phyloP scores from a whole-genome alignment of 2,329 filamentous ascomycete genomes.

The Xylogone sp. region DNA sequence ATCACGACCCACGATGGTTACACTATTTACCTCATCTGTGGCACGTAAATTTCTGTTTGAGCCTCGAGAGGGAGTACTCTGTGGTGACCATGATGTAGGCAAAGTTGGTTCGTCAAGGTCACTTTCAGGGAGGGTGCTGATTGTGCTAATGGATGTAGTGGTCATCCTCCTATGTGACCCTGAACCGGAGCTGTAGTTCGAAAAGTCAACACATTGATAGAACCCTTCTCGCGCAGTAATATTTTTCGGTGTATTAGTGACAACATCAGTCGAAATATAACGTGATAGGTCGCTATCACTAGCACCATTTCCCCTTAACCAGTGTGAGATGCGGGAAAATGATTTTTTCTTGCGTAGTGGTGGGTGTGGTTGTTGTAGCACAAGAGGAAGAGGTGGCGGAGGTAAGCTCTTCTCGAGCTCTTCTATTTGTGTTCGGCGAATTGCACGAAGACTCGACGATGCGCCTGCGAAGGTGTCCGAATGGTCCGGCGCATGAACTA shows the following conservation, averaged over 20 bases:
- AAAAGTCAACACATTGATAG: slow-evolving; percentile 49
- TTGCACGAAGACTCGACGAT: slow-evolving; percentile 19
- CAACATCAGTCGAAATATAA: slow-evolving; percentile 42
- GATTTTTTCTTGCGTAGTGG: slow-evolving; percentile 64
- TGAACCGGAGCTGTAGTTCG: background rate
- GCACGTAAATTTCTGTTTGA: background rate
- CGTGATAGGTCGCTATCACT: slow-evolving; percentile 28
- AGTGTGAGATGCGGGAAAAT: slow-evolving; percentile 57
- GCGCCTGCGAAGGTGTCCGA: slow-evolving; percentile 28
- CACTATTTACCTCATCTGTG: background rate
- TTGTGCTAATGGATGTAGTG: slow-evolving; percentile 42
- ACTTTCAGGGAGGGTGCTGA: slow-evolving; percentile 46
- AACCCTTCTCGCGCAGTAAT: slow-evolving; percentile 51
- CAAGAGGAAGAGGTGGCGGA: slow-evolving; percentile 52
- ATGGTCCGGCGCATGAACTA: slow-evolving; percentile 29
- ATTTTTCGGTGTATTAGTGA: slow-evolving; percentile 53
- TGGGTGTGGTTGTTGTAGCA: slow-evolving; percentile 48
- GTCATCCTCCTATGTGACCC: slow-evolving; percentile 32
- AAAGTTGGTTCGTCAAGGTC: slow-evolving; percentile 37
- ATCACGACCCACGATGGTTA: background rate
- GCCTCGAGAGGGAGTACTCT: slow-evolving; percentile 13
- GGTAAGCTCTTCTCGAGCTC: background rate
- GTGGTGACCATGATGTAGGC: slow-evolving; percentile 47
- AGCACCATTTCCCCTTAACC: slow-evolving; percentile 36
- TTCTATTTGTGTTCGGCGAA: background rate